Evolutionary conservation across 2,329 filamentous ascomycete species (phyloP).

Genomic region (Colletotrichum coccodes): DNA sequence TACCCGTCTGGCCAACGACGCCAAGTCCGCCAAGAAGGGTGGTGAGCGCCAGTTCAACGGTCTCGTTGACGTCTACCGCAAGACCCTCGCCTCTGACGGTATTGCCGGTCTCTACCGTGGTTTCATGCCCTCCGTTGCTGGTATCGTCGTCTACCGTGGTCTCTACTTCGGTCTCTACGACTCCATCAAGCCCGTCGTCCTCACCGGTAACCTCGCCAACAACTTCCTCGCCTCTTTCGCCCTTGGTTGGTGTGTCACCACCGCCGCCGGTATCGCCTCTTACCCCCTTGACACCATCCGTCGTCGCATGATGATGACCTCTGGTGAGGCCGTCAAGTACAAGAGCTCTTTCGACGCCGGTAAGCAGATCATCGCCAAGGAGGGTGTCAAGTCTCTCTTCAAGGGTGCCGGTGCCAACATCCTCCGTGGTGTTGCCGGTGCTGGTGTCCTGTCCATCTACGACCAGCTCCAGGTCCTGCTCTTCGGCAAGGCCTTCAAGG

Average conservation of each 20-base stretch:
- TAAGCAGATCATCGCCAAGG: slow-evolving; percentile 95
- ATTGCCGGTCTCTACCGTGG: slow-evolving; percentile 99
- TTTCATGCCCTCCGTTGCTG: slow-evolving; percentile 99
- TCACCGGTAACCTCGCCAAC: slow-evolving; percentile 89
- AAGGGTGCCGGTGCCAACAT: slow-evolving; percentile 99
- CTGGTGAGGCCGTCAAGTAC: slow-evolving; percentile 99
- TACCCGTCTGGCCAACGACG: slow-evolving; percentile 99
- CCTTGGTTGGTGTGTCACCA: slow-evolving; percentile 99
- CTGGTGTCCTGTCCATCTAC: slow-evolving; percentile 99
- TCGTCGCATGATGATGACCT: slow-evolving; percentile 99
- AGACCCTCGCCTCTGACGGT: slow-evolving; percentile 99
- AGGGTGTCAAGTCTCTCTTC: slow-evolving; percentile 99
- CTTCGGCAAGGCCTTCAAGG: slow-evolving; percentile 99
- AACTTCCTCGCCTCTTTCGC: slow-evolving; percentile 99
- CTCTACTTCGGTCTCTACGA: slow-evolving; percentile 99
- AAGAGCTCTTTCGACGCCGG: slow-evolving; percentile 94
- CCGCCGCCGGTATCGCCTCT: slow-evolving; percentile 99
- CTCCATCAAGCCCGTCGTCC: slow-evolving; percentile 98
- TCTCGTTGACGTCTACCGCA: slow-evolving; percentile 99
- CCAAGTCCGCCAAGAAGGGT: slow-evolving; percentile 96
- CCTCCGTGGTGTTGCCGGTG: slow-evolving; percentile 99
- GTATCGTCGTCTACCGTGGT: slow-evolving; percentile 99
- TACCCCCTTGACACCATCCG: slow-evolving; percentile 99
- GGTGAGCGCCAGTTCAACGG: slow-evolving; percentile 99
- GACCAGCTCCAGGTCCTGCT: slow-evolving; percentile 99